phyloP scores from a whole-genome alignment of 2,329 filamentous ascomycete genomes.

The Exophiala sp. region DNA sequence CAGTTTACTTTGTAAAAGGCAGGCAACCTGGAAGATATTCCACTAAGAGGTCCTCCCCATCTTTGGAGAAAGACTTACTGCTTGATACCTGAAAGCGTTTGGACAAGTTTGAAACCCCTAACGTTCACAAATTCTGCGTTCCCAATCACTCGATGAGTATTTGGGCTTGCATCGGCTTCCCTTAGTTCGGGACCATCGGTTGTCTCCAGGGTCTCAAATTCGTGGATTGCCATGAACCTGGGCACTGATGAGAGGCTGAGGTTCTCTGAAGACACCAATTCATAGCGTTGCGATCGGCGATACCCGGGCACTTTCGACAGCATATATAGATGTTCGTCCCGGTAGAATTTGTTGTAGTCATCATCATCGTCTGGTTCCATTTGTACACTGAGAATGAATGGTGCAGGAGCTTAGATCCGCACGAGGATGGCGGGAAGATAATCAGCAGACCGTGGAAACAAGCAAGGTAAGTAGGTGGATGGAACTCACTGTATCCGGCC shows the following conservation, averaged over 20 bases:
- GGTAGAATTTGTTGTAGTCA: constrained; percentile 8
- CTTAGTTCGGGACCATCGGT: constrained; percentile 3
- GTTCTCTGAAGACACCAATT: neutral
- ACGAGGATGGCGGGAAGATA: neutral
- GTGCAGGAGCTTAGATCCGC: neutral
- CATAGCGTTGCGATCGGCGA: constrained; percentile 6
- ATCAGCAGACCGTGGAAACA: neutral
- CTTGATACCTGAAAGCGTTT: neutral
- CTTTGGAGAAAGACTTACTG: neutral
- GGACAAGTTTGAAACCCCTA: constrained; percentile 4
- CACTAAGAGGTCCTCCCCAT: too few species aligned
- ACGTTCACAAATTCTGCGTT: constrained; percentile 1
- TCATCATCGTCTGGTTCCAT: constrained; percentile 5
- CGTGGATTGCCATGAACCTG: constrained; percentile 11
- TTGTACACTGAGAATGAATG: constrained; percentile 7
- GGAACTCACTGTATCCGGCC: neutral
- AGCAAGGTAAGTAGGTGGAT: neutral
- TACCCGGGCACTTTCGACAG: constrained; percentile 4
- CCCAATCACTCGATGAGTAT: constrained; percentile 7
- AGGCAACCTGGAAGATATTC: too few species aligned
- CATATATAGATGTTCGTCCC: constrained; percentile 6
- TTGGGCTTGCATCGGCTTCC: constrained; percentile 8
- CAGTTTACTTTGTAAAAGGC: too few species aligned
- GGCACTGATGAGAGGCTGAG: neutral
- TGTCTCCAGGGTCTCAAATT: neutral